Evolutionary conservation across 2,329 filamentous ascomycete species (phyloP).

Genomic region (Fusarium sp.): DNA sequence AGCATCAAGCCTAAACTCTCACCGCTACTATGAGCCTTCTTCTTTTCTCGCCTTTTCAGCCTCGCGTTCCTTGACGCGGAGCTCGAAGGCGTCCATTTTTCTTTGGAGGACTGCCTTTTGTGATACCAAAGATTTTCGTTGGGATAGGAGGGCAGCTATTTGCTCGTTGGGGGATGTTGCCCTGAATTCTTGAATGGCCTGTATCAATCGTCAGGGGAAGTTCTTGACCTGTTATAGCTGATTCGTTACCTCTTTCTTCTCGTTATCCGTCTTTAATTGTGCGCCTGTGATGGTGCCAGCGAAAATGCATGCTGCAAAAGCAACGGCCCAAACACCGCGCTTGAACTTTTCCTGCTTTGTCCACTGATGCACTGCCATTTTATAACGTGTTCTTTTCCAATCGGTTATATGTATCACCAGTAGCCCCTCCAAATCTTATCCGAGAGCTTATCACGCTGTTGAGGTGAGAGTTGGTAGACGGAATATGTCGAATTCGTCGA

Average conservation of each 20-base stretch:
- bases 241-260: constrained; percentile 55
- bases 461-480: constrained; percentile 20
- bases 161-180: constrained; percentile 56
- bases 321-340: constrained; percentile 54
- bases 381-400: neutral
- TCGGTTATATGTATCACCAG: constrained; percentile 35
- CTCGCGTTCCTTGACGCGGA: constrained; percentile 53
- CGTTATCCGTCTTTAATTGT: constrained; percentile 60
- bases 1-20: neutral
- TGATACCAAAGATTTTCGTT: constrained; percentile 52
- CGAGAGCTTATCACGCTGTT: constrained; percentile 38
- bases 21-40: neutral
- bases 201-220: neutral
- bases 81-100: constrained; percentile 55
- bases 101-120: constrained; percentile 55
- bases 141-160: constrained; percentile 57
- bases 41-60: constrained; percentile 41
- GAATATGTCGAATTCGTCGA: constrained; percentile 1
- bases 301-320: constrained; percentile 59
- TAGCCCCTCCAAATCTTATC: constrained; percentile 43
- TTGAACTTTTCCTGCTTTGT: constrained; percentile 50
- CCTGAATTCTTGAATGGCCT: constrained; percentile 53
- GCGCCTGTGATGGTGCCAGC: constrained; percentile 62
- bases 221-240: neutral
- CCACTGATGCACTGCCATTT: constrained; percentile 40